Conservation (phyloP, 352 stramenopile species). For the Halophytophthora polymorphica region DNA sequence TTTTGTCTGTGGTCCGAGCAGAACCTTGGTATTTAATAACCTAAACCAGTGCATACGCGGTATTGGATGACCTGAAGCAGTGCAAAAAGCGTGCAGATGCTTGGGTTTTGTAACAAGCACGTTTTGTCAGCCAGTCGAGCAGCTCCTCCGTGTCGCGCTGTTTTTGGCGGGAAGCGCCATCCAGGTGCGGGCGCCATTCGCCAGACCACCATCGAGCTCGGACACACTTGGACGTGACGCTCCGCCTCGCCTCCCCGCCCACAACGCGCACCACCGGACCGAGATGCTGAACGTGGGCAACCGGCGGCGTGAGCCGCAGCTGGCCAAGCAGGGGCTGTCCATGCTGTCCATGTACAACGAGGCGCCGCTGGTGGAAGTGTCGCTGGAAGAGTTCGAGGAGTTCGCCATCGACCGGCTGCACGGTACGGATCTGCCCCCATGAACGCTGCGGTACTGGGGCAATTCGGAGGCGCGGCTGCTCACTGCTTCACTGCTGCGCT, state of each 20-base stretch:
- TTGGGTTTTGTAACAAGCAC: too few relatives aligned
- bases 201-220: too few relatives aligned
- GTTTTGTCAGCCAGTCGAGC: too few relatives aligned
- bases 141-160: not conserved
- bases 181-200: too few relatives aligned
- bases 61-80: too few relatives aligned
- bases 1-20: too few relatives aligned
- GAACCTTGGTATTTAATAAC: too few relatives aligned
- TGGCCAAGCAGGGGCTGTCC: slow-evolving; percentile 38
- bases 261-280: not conserved
- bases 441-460: not conserved
- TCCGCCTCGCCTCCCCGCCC: too few relatives aligned
- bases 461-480: not conserved
- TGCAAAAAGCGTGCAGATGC: too few relatives aligned
- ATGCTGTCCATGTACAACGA: slow-evolving; percentile 94
- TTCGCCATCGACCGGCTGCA: slow-evolving; percentile 96
- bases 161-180: slow-evolving; percentile 26
- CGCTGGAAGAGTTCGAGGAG: slow-evolving; percentile 97
- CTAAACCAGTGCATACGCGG: too few relatives aligned
- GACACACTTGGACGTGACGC: too few relatives aligned
- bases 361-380: slow-evolving; percentile 93
- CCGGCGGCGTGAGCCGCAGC: slow-evolving; percentile 48
- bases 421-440: slow-evolving; percentile 20
- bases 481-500: slow-evolving; percentile 53
- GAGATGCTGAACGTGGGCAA: slow-evolving; percentile 86